phyloP scores from a whole-genome alignment of 345 rosid genomes.

The Acer yangbiense region DNA sequence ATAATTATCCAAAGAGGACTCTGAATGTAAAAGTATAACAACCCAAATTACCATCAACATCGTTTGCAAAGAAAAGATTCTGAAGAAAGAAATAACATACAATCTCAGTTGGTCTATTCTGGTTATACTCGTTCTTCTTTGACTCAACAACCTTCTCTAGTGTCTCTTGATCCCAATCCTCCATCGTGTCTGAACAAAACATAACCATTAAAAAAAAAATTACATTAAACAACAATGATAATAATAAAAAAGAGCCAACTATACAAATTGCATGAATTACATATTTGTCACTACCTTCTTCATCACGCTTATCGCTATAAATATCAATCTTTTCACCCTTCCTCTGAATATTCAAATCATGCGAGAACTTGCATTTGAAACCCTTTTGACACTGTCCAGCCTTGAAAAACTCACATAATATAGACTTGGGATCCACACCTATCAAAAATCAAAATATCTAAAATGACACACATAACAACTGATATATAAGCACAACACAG shows the following conservation, averaged over 20 bases:
- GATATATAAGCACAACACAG: conserved; percentile 1
- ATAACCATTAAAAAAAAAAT: neutral
- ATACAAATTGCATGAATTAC: neutral
- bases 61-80: neutral
- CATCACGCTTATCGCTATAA: conserved; percentile 85
- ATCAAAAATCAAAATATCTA: conserved; percentile 20
- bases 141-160: conserved; percentile 93
- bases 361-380: conserved; percentile 95
- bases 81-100: conserved; percentile 42
- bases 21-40: neutral
- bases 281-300: conserved; percentile 56
- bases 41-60: conserved; percentile 3
- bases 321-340: conserved; percentile 97
- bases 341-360: conserved; percentile 90
- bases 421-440: conserved; percentile 99
- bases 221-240: neutral
- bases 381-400: conserved; percentile 90
- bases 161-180: conserved; percentile 96
- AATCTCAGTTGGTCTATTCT: conserved; percentile 92
- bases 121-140: conserved; percentile 79
- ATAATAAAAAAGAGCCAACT: neutral
- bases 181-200: conserved; percentile 63
- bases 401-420: conserved; percentile 85
- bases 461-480: conserved; percentile 9
- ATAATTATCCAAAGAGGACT: neutral